Base-by-base conservation (phyloP, 352 stramenopile species). In the Pythium aphanidermatum region DNA sequence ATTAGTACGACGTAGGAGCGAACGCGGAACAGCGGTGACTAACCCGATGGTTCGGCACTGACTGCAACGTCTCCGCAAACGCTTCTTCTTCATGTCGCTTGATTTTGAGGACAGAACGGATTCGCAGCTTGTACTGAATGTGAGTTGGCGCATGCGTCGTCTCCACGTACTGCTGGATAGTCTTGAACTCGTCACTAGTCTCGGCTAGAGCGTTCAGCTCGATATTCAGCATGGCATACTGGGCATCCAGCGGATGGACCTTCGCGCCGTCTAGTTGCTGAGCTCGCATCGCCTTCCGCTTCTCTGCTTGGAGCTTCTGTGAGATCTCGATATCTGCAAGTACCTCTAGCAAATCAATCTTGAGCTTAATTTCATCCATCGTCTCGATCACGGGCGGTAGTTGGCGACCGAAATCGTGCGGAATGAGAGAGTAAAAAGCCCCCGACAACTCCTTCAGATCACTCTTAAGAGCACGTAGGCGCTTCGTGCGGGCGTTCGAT, bases 381-480 rank as follows among this genome's bases (percentile, higher is more conserved):
- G 60, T 70, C 2, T 51, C 54, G 41, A 88, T 82, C 16, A 71
- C 41, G 0, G 71, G 73, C 1, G 76, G 73, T 27, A 83, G 20
- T 5, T 57, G 55, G 6, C 68, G 68, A n/a, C 67, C 73, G 49
- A 86, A 86, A 14, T 83, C 63, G 31, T 88, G 73, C 30, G 76
- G 76, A 27, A 88, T 83, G 8, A 83, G 55, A 42, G 73, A 71
- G 57, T 88, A 88, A 36, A 88, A 86, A 21, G 78, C 66, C 32
- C 63, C 83, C 10, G 71, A 78, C 8, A 84, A 65, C 14, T 58
- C 20, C 32, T 84, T 84, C 8, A 88, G 53, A 23, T 73, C 46
- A 0, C 34, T 25, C 21, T 64, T 68, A 23, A 63, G 47, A 19
- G 46, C 14, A 8, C 47, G 55, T 21, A 58, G 14, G 6, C 41